These are phyloP conservation scores for Fusarium tjaetaba DNA, from an alignment of 2,329 filamentous ascomycete genomes.

Conservation along the genomic window DNA sequence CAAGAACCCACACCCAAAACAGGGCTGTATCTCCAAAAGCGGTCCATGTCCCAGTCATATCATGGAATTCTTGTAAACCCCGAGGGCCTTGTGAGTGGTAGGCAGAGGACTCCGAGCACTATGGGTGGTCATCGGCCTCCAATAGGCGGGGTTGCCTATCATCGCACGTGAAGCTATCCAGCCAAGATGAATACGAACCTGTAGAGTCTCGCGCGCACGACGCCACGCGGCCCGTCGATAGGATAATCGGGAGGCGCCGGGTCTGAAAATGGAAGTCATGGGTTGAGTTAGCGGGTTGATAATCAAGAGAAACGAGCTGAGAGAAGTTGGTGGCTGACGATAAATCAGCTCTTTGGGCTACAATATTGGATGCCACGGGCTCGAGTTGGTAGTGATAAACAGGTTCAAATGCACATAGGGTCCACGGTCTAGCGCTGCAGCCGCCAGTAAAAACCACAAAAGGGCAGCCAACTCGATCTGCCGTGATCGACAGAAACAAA, in stretches of 20 bases:
- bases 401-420: constrained; percentile 36
- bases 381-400: constrained; percentile 34
- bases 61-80: constrained; percentile 31
- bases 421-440: constrained; percentile 31
- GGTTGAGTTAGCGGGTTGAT: constrained; percentile 31
- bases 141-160: constrained; percentile 32
- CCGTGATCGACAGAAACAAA: constrained; percentile 14
- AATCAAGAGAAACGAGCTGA: constrained; percentile 37
- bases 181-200: constrained; percentile 30
- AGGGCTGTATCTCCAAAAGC: constrained; percentile 31
- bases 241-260: constrained; percentile 26
- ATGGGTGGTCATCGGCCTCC: constrained; percentile 42
- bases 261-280: constrained; percentile 42
- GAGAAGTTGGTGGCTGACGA: constrained; percentile 33
- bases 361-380: constrained; percentile 17
- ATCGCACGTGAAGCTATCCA: constrained; percentile 40
- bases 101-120: neutral
- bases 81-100: constrained; percentile 34
- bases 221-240: constrained; percentile 40
- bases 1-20: constrained; percentile 31
- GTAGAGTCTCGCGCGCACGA: constrained; percentile 31
- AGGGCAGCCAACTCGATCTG: constrained; percentile 1
- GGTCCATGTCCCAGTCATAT: constrained; percentile 37
- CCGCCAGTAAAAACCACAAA: constrained; percentile 31
- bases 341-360: constrained; percentile 17